Conservation (phyloP, 306 rosid species). For the Cicer chorassanicum region DNA sequence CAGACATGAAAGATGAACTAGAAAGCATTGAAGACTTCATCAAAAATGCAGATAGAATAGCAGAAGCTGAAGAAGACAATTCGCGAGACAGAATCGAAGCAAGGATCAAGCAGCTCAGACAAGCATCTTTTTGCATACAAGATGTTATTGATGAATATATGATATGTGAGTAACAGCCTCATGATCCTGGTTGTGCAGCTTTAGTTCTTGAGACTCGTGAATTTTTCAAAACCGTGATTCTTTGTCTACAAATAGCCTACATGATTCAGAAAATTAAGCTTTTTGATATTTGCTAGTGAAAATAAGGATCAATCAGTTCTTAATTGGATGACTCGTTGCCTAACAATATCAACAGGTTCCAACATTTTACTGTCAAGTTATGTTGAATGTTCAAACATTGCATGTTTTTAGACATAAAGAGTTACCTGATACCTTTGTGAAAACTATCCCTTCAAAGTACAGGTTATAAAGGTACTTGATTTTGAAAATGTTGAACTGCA, state of each 20-base stretch:
- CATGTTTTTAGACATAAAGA: neutral
- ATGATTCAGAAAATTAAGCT: neutral
- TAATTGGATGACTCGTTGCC: neutral
- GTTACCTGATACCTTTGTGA: neutral
- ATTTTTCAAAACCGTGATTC: neutral
- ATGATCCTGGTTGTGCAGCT: neutral
- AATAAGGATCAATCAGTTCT: neutral
- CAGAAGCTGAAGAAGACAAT: conserved; percentile 1
- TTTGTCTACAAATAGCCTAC: neutral
- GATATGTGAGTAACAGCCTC: neutral
- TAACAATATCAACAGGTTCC: conserved; percentile 2
- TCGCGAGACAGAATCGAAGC: neutral
- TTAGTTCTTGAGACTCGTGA: neutral
- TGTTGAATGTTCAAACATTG: neutral
- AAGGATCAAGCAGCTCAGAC: neutral
- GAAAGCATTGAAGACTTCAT: neutral
- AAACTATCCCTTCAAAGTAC: neutral
- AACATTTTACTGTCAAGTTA: neutral
- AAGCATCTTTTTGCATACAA: neutral
- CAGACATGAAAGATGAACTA: neutral
- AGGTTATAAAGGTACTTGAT: conserved; percentile 8
- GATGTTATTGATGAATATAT: neutral
- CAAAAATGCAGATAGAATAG: neutral
- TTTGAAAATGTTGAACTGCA: neutral
- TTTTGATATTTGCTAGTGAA: neutral